Conservation (phyloP, 2,329 filamentous ascomycete species). For the Beauveria brongniartii region DNA sequence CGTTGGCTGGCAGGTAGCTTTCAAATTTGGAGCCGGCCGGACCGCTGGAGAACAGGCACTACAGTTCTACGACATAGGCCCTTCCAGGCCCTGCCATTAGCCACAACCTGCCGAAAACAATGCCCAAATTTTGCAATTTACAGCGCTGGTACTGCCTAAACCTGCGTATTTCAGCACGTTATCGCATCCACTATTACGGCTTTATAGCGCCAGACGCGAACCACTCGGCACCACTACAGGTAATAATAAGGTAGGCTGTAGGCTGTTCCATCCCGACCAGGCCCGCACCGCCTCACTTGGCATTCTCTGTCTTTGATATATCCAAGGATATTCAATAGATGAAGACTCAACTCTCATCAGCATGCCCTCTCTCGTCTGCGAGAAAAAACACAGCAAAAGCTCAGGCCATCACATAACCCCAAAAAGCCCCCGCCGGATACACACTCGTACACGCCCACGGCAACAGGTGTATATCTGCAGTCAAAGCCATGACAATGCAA, state of each 20-base stretch:
- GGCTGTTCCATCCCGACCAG: not conserved
- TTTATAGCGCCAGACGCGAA: not conserved
- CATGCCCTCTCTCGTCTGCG: no score
- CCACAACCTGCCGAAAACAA: no score
- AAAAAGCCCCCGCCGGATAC: not conserved
- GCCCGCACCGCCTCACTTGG: conserved; percentile 1
- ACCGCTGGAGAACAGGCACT: not conserved
- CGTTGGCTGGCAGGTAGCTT: not conserved
- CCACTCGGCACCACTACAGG: not conserved
- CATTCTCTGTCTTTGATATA: not conserved
- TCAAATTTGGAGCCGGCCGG: not conserved
- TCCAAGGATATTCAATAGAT: no score
- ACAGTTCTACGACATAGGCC: not conserved
- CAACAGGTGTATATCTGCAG: not conserved
- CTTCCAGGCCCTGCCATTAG: not conserved
- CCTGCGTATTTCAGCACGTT: not conserved
- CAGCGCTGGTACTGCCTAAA: not conserved
- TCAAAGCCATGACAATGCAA: conserved; percentile 5
- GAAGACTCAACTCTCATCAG: no score
- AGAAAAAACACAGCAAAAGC: not conserved
- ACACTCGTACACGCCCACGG: not conserved
- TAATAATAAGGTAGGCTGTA: not conserved
- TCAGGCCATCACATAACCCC: not conserved
- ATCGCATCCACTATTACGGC: not conserved
- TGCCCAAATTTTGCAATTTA: not conserved